phyloP scores from a whole-genome alignment of 805 yeast genomes.

The Suhomyces prunicola region DNA sequence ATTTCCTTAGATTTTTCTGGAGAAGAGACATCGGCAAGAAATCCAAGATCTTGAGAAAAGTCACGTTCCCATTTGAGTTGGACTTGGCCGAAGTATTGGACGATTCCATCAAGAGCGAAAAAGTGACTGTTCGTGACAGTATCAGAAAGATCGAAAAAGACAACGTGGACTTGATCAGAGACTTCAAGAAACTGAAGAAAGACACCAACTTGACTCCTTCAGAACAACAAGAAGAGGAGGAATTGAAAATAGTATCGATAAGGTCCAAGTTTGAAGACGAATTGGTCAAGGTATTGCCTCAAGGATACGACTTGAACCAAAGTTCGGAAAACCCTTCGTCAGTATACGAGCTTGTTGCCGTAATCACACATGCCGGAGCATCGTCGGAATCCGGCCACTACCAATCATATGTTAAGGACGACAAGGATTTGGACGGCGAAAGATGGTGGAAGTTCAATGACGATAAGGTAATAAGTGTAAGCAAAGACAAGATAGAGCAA shows the following conservation, averaged over 20 bases:
- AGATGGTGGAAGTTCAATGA: slow-evolving; percentile 96
- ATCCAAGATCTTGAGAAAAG: slow-evolving; percentile 91
- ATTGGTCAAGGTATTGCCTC: slow-evolving; percentile 42
- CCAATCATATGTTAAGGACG: slow-evolving; percentile 82
- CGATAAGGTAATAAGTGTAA: slow-evolving; percentile 78
- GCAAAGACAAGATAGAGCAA: slow-evolving; percentile 74
- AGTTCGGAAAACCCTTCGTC: slow-evolving; percentile 83
- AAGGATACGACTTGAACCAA: slow-evolving; percentile 19
- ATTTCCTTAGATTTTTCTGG: slow-evolving; percentile 95
- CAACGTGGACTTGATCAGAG: slow-evolving; percentile 67
- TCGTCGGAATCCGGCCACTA: slow-evolving; percentile 98
- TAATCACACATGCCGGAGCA: slow-evolving; percentile 92
- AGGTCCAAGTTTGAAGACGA: slow-evolving; percentile 51
- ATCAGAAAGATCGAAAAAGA: slow-evolving; percentile 73
- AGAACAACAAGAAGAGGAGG: slow-evolving; percentile 55
- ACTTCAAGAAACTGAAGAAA: slow-evolving; percentile 61
- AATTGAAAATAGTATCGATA: slow-evolving; percentile 46
- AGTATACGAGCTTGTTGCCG: slow-evolving; percentile 75
- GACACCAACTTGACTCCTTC: slow-evolving; percentile 39
- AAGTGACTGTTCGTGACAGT: slow-evolving; percentile 71
- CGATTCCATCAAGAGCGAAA: slow-evolving; percentile 64
- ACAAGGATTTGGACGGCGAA: slow-evolving; percentile 57
- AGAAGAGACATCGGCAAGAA: slow-evolving; percentile 86
- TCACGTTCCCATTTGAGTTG: slow-evolving; percentile 88
- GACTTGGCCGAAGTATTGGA: slow-evolving; percentile 86